Conservation (phyloP, 768 basidiomycete species). For the Lyophyllum shimeji region DNA sequence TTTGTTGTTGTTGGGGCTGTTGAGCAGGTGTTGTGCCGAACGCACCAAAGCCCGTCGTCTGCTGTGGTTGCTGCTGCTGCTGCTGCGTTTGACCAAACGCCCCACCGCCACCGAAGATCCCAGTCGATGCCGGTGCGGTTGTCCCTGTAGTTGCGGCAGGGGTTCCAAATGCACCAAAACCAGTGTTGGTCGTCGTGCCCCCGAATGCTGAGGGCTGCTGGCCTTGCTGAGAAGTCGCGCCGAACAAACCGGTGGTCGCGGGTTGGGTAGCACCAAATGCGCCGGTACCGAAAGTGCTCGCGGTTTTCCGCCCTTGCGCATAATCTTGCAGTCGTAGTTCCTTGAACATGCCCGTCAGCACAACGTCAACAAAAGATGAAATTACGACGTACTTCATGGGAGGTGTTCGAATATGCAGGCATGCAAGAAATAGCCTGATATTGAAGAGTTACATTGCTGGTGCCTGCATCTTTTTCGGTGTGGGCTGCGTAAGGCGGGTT, state of each 20-base stretch:
- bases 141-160: conserved; percentile 23
- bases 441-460: conserved; percentile 48
- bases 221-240: conserved; percentile 39
- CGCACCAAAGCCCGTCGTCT: conserved; percentile 23
- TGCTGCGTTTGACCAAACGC: conserved; percentile 52
- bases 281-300: conserved; percentile 57
- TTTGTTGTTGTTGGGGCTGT: conserved; percentile 29
- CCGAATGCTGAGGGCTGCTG: conserved; percentile 38
- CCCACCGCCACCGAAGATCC: conserved; percentile 46
- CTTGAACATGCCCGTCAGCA: conserved; percentile 31
- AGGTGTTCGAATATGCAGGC: conserved; percentile 74
- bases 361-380: conserved; percentile 6
- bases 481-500: conserved; percentile 61
- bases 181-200: conserved; percentile 27
- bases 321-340: conserved; percentile 81
- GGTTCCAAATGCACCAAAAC: conserved; percentile 45
- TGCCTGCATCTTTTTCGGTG: conserved; percentile 64
- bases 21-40: conserved; percentile 21
- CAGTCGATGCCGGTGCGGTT: conserved; percentile 24
- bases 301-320: conserved; percentile 69
- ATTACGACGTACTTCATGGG: conserved; percentile 60
- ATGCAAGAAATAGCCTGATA: conserved; percentile 85
- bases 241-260: conserved; percentile 44
- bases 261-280: conserved; percentile 48
- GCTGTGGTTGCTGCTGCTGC: conserved; percentile 28